These are phyloP conservation scores for Mycena pura DNA, from an alignment of 768 basidiomycete genomes.

Conservation along the genomic window DNA sequence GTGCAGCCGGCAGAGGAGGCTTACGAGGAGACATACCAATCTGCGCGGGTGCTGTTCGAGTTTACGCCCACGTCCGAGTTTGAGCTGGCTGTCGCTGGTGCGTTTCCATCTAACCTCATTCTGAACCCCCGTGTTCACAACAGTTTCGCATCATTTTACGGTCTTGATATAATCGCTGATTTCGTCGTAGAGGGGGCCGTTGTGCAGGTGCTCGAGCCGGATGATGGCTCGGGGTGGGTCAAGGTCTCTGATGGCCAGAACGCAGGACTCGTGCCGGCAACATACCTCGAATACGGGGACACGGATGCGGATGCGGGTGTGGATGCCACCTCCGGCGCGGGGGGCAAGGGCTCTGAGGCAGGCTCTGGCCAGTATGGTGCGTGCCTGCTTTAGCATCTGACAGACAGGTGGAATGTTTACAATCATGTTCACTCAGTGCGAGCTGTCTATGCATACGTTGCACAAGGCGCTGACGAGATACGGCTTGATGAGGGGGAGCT, in stretches of 20 bases:
- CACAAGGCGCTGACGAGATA: constrained; percentile 78
- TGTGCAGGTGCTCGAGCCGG: constrained; percentile 76
- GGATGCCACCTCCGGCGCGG: constrained; percentile 23
- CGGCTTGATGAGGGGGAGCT: constrained; percentile 64
- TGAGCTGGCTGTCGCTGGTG: constrained; percentile 74
- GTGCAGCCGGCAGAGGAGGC: constrained; percentile 48
- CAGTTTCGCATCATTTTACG: too few relatives aligned
- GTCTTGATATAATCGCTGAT: too few relatives aligned
- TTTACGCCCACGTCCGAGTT: constrained; percentile 79
- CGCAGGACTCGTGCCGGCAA: constrained; percentile 84
- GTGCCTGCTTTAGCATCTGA: constrained; percentile 28
- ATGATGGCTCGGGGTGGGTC: constrained; percentile 89
- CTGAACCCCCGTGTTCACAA: too few relatives aligned
- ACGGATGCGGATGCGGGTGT: too few relatives aligned
- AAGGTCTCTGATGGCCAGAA: constrained; percentile 66
- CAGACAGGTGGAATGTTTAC: constrained; percentile 8
- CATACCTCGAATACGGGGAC: constrained; percentile 56
- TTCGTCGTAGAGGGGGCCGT: constrained; percentile 64
- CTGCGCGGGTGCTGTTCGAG: constrained; percentile 74
- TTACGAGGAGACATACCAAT: constrained; percentile 51
- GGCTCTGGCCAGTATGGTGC: constrained; percentile 59
- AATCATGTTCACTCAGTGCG: constrained; percentile 58
- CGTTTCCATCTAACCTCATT: constrained; percentile 29
- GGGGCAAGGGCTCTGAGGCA: constrained; percentile 34
- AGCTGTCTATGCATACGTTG: constrained; percentile 79